Percentiles rank a stretch among this genome's conserved stretches.
phyloP scores from a whole-genome alignment of 306 rosid genomes.

The Fragaria nilgerrensis region DNA sequence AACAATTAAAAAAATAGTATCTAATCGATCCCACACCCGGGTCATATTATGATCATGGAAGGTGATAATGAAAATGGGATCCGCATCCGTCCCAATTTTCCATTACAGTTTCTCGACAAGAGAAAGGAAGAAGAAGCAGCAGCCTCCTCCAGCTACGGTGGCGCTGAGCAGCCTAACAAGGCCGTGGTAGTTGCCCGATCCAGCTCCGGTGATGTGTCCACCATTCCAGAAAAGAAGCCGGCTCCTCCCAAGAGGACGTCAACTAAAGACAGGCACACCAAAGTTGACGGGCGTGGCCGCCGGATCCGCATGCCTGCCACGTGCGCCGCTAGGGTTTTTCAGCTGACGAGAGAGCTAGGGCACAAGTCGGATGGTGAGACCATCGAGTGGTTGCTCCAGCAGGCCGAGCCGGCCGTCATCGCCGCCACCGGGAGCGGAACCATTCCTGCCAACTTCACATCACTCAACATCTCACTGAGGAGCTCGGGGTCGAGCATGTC shows the following conservation, averaged over 20 bases:
- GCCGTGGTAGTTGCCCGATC: neutral
- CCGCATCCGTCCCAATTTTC: slow-evolving; percentile 84
- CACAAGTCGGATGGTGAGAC: slow-evolving; percentile 96
- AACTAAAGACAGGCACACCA: slow-evolving; percentile 86
- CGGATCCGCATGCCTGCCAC: slow-evolving; percentile 99
- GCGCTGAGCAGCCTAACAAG: neutral
- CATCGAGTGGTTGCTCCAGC: slow-evolving; percentile 93
- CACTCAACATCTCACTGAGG: slow-evolving; percentile 89
- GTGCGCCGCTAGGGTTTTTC: slow-evolving; percentile 94
- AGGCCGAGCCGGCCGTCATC: slow-evolving; percentile 85
- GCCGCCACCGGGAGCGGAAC: slow-evolving; percentile 97
- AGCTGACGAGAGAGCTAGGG: slow-evolving; percentile 82
- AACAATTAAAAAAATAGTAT: slow-evolving; percentile 12
- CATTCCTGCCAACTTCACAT: slow-evolving; percentile 87
- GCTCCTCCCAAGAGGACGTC: slow-evolving; percentile 59
- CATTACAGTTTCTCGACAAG: slow-evolving; percentile 77
- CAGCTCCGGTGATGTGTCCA: neutral
- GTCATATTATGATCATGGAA: slow-evolving; percentile 66
- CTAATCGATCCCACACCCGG: slow-evolving; percentile 8
- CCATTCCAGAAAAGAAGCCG: slow-evolving; percentile 42
- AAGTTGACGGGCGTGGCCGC: slow-evolving; percentile 94
- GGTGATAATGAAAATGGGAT: slow-evolving; percentile 60
- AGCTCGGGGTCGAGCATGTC: slow-evolving; percentile 87
- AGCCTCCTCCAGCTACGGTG: slow-evolving; percentile 38
- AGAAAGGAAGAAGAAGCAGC: slow-evolving; percentile 21